Evolutionary conservation across 306 rosid genomes (phyloP).

Genomic region (Vicia faba): DNA sequence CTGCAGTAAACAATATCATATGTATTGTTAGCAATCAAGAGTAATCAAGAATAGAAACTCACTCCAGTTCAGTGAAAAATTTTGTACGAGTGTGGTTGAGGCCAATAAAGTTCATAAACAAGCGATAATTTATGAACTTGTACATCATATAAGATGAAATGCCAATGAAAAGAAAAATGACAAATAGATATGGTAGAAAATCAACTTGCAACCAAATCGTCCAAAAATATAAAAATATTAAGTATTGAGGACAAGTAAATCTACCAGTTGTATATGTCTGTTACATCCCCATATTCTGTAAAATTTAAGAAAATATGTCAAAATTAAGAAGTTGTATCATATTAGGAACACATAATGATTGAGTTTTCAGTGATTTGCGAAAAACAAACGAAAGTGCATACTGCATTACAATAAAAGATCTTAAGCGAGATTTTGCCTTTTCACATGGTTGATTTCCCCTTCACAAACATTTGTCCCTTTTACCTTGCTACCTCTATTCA

Average conservation of each 20-base stretch:
- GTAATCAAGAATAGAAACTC: slow-evolving; percentile 28
- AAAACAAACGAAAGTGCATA: background rate
- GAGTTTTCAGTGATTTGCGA: background rate
- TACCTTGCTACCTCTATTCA: background rate
- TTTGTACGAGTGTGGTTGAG: background rate
- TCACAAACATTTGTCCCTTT: background rate
- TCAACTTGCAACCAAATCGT: slow-evolving; percentile 22
- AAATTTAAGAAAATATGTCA: slow-evolving; percentile 28
- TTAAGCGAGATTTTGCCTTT: background rate
- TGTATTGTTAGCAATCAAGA: slow-evolving; percentile 26
- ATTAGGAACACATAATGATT: slow-evolving; percentile 3
- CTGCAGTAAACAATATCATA: slow-evolving; percentile 50
- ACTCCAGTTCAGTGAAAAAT: slow-evolving; percentile 3
- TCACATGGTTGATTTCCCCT: background rate
- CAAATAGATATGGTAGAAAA: slow-evolving; percentile 4
- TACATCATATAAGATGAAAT: slow-evolving; percentile 20
- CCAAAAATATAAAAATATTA: slow-evolving; percentile 23
- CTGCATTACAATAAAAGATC: background rate
- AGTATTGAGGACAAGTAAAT: slow-evolving; percentile 36
- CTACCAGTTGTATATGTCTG: slow-evolving; percentile 94
- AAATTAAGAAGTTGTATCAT: slow-evolving; percentile 22
- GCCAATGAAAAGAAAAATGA: background rate
- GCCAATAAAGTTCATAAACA: slow-evolving; percentile 11
- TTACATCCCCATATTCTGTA: slow-evolving; percentile 94
- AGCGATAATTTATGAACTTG: slow-evolving; percentile 11